Evolutionary conservation across 2,329 filamentous ascomycete genomes (phyloP).

Genomic region (Colletotrichum liaoningense): DNA sequence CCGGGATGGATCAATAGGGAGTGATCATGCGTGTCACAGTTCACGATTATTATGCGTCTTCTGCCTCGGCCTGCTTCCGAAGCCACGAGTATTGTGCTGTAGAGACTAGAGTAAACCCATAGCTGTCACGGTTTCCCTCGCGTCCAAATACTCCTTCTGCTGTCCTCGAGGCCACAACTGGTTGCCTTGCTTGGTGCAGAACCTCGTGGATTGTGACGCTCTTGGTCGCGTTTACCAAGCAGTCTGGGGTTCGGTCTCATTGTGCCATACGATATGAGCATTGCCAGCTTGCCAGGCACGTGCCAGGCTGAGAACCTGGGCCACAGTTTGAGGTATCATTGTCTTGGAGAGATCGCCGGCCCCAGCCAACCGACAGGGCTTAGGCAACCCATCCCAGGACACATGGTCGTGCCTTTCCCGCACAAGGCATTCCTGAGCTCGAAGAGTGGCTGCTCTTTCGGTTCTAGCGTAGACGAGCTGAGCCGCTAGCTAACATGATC

Average conservation of each 20-base stretch:
- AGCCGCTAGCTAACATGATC: background rate
- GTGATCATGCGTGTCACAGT: background rate
- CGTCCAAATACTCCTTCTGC: background rate
- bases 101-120: background rate
- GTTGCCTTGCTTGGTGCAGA: background rate
- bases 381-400: background rate
- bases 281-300: background rate
- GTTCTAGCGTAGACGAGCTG: slow-evolving; percentile 4
- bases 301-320: background rate
- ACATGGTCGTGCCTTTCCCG: background rate
- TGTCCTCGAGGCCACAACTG: background rate
- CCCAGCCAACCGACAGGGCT: background rate
- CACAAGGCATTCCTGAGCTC: slow-evolving; percentile 17
- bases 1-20: background rate
- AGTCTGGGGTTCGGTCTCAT: background rate
- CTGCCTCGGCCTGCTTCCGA: background rate
- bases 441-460: background rate
- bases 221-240: background rate
- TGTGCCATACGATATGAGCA: background rate
- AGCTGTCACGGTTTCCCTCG: background rate
- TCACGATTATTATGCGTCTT: background rate
- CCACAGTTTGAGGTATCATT: background rate
- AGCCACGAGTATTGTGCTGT: background rate
- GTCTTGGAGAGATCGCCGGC: background rate
- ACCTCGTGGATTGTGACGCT: background rate